Evolutionary conservation across 2,329 filamentous ascomycete genomes (phyloP).

Genomic region (Zymoseptoria crescenta): DNA sequence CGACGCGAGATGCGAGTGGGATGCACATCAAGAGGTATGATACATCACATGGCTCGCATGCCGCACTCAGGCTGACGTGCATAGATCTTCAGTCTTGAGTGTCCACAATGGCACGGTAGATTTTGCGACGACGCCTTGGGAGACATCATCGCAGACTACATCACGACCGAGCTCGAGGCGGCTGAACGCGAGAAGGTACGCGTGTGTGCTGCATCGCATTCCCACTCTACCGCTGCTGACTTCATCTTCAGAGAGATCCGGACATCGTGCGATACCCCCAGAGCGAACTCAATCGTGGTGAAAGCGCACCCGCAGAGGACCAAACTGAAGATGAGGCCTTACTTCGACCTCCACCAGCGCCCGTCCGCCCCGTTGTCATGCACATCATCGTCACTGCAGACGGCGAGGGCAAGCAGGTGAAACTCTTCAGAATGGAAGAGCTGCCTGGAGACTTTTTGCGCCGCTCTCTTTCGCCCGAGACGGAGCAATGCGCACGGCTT

Average conservation of each 20-base stretch:
- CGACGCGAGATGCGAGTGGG: constrained; percentile 16
- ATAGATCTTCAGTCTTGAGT: constrained; percentile 16
- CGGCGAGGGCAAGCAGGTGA: constrained; percentile 7
- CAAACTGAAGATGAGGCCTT: constrained; percentile 1
- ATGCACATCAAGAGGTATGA: constrained; percentile 10
- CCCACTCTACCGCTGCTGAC: not conserved
- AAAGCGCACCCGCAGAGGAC: constrained; percentile 8
- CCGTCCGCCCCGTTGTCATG: not conserved
- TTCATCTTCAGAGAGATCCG: constrained; percentile 6
- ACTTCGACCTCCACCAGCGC: not conserved
- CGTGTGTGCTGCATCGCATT: not conserved
- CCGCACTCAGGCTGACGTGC: not conserved
- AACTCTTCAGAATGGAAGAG: constrained; percentile 10
- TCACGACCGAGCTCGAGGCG: constrained; percentile 12
- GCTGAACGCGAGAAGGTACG: constrained; percentile 13
- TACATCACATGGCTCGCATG: not conserved
- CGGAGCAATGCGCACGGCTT: constrained; percentile 3
- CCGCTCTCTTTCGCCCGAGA: constrained; percentile 10
- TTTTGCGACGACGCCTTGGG: constrained; percentile 16
- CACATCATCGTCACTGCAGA: constrained; percentile 11
- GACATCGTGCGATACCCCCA: constrained; percentile 17
- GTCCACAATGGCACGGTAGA: constrained; percentile 8
- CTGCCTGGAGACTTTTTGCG: constrained; percentile 15
- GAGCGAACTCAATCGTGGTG: constrained; percentile 13
- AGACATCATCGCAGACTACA: constrained; percentile 10